Percentiles rank a stretch among this genome's conserved stretches.
Conservation (phyloP, 2,329 filamentous ascomycete genomes). For the Xylariaceae sp. region DNA sequence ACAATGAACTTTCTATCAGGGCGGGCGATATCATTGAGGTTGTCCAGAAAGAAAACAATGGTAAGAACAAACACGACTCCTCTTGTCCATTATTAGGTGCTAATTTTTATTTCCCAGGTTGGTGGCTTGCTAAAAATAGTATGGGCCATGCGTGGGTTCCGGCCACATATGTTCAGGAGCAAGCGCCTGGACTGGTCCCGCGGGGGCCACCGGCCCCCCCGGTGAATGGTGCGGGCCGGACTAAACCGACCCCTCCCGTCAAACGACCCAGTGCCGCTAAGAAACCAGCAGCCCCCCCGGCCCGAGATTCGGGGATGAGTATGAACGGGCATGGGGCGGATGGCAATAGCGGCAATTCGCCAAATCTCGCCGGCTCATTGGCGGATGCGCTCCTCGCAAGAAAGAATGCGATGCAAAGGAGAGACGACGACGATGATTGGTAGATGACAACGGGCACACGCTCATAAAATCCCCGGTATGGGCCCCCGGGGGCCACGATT, state of each 20-base stretch:
- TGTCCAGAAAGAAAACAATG: slow-evolving; percentile 91
- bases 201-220: slow-evolving; percentile 64
- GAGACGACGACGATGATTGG: slow-evolving; percentile 67
- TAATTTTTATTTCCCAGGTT: slow-evolving; percentile 62
- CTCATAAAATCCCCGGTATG: slow-evolving; percentile 2
- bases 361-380: slow-evolving; percentile 67
- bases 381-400: slow-evolving; percentile 74
- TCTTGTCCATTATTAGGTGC: slow-evolving; percentile 15
- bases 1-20: slow-evolving; percentile 77
- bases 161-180: slow-evolving; percentile 88
- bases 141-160: slow-evolving; percentile 86
- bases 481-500: background rate
- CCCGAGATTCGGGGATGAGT: slow-evolving; percentile 68
- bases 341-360: slow-evolving; percentile 65
- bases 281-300: slow-evolving; percentile 65
- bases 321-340: slow-evolving; percentile 55
- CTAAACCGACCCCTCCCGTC: slow-evolving; percentile 68
- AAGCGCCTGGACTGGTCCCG: slow-evolving; percentile 58
- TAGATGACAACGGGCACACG: slow-evolving; percentile 33
- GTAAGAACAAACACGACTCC: slow-evolving; percentile 49
- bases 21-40: slow-evolving; percentile 82
- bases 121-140: slow-evolving; percentile 85
- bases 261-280: slow-evolving; percentile 71
- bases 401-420: slow-evolving; percentile 71
- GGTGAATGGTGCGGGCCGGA: slow-evolving; percentile 44